Evolutionary conservation across 2,329 filamentous ascomycete species (phyloP), one percentile per base, ranked within the genome.

Genomic region (Lachnellula arida): DNA sequence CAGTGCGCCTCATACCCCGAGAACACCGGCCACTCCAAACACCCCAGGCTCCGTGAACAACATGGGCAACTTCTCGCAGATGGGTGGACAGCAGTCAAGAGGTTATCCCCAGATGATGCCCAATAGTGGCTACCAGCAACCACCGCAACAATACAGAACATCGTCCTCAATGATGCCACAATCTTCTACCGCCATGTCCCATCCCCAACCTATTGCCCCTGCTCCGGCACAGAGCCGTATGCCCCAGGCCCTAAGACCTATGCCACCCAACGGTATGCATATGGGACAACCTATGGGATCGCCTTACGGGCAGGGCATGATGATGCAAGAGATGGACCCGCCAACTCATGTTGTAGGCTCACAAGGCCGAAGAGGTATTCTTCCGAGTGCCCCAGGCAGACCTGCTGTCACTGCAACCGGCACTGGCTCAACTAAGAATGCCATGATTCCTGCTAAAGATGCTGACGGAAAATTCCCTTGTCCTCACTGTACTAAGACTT

Each of bases 391-490:
- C 59, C 91, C 91, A 32, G 92, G 92, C 44, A 81, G 91, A 57
- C 89, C 91, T 54, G 85, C 89, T 53, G 89, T 91, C 25, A 85
- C 89, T 34, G 78, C 86, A 22, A 81, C 83, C 19, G 87, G 89
- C 44, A 85, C 84, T 62, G 81, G 82, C 44, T 78, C 82, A 32
- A 80, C 82, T 9, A 95, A 96, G 80, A 89, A 81, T 67, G 87
- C 89, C 58, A 84, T 89, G 60, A 94, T 96, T 61, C 91, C 92
- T 15, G 88, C 90, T 65, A 97, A 97, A 78, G 93, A 97, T 73
- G 91, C 91, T 8, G 93, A 97, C 72, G 94, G 94, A 70, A 97
- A 97, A 78, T 99, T 95, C 71, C 93, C 94, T 58, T 99, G 94
- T 76, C 91, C 91, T 67, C 92, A 97, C 73, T 99, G 94, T 77